Evolutionary conservation across 1,139 yeast species (phyloP).

Genomic region (Geotrichum phurueaensis): DNA sequence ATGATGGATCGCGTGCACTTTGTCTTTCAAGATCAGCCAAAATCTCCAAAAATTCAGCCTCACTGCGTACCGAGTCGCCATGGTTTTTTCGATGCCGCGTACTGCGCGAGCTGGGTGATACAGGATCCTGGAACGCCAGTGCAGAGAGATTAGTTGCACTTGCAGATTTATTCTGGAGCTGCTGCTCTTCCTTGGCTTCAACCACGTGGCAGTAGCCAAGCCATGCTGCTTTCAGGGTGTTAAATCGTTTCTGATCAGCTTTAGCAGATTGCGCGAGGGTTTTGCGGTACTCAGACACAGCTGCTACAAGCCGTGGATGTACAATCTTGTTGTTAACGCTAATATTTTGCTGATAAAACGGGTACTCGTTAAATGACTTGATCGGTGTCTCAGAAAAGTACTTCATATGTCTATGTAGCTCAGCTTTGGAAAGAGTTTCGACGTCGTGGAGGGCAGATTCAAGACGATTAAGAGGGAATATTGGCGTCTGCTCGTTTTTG

Average conservation of each 20-base stretch:
- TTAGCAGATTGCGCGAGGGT: slow-evolving; percentile 36
- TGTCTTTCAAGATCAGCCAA: slow-evolving; percentile 65
- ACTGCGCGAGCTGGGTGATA: slow-evolving; percentile 20
- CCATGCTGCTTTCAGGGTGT: slow-evolving; percentile 44
- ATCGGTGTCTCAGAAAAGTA: slow-evolving; percentile 39
- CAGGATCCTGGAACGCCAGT: not conserved
- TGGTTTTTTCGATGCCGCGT: slow-evolving; percentile 40
- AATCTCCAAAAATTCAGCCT: slow-evolving; percentile 82
- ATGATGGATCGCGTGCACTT: slow-evolving; percentile 74
- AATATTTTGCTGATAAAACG: slow-evolving; percentile 45
- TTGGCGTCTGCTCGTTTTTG: slow-evolving; percentile 10
- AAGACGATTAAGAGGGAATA: slow-evolving; percentile 50
- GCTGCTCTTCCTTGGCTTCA: slow-evolving; percentile 42
- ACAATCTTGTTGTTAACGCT: slow-evolving; percentile 40
- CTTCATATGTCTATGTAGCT: slow-evolving; percentile 38
- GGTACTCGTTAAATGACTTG: slow-evolving; percentile 43
- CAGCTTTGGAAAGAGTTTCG: slow-evolving; percentile 40
- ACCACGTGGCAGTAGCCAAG: slow-evolving; percentile 43
- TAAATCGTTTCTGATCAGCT: slow-evolving; percentile 46
- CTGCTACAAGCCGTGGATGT: slow-evolving; percentile 36
- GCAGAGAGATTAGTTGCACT: not conserved
- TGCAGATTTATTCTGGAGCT: not conserved
- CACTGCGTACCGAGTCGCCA: slow-evolving; percentile 80
- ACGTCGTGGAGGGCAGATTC: slow-evolving; percentile 51
- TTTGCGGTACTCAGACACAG: slow-evolving; percentile 33